Conservation (phyloP, 2,329 filamentous ascomycete genomes). For the Helicocarpus griseus region DNA sequence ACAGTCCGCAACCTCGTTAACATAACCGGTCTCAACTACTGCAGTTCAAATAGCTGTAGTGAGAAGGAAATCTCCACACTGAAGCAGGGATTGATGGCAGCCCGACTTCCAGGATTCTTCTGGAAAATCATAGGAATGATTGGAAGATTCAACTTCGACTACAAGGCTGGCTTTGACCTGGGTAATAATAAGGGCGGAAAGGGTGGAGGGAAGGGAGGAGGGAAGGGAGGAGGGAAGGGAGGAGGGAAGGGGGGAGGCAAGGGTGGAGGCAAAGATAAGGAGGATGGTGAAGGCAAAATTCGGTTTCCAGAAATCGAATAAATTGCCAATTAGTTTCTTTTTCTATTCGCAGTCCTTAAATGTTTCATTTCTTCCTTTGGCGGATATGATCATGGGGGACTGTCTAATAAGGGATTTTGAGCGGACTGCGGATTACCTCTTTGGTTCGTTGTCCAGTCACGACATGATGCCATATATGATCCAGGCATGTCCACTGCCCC, state of each 20-base stretch:
- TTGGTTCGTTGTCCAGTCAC: not conserved
- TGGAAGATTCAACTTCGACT: not conserved
- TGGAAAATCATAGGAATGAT: constrained; percentile 6
- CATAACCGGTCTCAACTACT: not conserved
- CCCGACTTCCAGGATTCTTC: constrained; percentile 3
- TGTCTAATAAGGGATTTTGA: not conserved
- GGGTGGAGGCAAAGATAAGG: no score
- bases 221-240: no score
- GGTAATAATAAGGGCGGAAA: not conserved
- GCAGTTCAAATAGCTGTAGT: constrained; percentile 2
- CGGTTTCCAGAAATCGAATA: no score
- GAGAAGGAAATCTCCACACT: constrained; percentile 2
- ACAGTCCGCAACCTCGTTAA: not conserved
- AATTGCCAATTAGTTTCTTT: not conserved
- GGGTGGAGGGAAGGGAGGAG: no score
- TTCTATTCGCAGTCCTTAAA: not conserved
- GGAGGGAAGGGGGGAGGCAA: no score
- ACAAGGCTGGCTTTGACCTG: not conserved
- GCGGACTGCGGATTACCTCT: not conserved
- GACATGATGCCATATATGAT: not conserved
- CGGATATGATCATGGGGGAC: not conserved
- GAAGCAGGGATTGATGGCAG: constrained; percentile 3
- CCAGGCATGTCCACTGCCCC: not conserved
- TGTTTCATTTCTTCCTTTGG: not conserved
- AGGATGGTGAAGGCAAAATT: not conserved